Percentiles rank a stretch among this genome's conserved stretches.
Evolutionary conservation across 345 rosid genomes (phyloP).

Genomic region (Lenwebbia sp.): DNA sequence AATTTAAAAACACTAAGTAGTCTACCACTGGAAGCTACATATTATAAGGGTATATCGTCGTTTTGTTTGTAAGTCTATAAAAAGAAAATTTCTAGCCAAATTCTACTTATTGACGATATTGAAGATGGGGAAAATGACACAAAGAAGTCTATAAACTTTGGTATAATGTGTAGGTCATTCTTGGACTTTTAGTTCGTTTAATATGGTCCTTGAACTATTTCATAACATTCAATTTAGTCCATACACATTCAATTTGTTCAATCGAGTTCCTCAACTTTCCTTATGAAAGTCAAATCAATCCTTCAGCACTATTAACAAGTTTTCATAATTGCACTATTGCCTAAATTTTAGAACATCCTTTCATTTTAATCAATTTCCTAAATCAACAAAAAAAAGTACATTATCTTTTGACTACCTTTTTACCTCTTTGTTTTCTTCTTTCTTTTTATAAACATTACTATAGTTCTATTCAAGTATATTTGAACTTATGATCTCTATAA

Average conservation of each 20-base stretch:
- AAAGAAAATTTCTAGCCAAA: neutral
- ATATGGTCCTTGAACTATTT: too few relatives aligned
- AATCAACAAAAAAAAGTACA: too few relatives aligned
- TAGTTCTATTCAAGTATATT: neutral
- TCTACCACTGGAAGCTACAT: accelerated
- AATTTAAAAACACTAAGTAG: neutral
- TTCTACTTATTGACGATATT: too few relatives aligned
- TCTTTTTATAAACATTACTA: too few relatives aligned
- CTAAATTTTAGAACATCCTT: neutral
- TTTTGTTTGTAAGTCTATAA: neutral
- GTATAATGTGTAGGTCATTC: too few relatives aligned
- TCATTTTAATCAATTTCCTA: neutral
- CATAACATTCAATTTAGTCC: too few relatives aligned
- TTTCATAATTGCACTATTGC: too few relatives aligned
- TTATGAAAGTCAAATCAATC: neutral
- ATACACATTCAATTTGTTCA: too few relatives aligned
- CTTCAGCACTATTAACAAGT: too few relatives aligned
- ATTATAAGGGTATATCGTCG: too few relatives aligned
- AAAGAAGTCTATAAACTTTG: too few relatives aligned
- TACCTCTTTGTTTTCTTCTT: neutral
- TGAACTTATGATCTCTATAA: neutral
- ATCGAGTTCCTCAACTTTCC: neutral
- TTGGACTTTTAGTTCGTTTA: neutral
- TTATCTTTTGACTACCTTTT: neutral
- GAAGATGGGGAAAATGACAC: too few relatives aligned